Conservation (phyloP, 768 basidiomycete genomes). For the Calocera viscosa region DNA sequence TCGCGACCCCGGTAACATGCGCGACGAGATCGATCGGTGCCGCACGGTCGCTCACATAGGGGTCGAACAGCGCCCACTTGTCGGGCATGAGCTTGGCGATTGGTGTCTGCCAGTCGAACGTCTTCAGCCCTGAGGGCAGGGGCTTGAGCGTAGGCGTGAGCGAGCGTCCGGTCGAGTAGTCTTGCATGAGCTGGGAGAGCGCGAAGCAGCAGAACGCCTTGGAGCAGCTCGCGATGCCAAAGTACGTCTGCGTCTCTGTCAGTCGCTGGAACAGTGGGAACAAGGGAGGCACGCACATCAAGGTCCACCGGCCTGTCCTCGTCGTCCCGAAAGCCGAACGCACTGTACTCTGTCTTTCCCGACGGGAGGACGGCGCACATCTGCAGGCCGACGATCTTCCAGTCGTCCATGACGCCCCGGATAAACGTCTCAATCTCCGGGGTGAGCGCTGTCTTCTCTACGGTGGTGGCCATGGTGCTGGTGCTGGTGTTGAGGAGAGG, state of each 20-base stretch:
- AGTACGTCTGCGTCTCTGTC: constrained; percentile 31
- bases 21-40: constrained; percentile 32
- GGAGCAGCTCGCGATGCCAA: constrained; percentile 30
- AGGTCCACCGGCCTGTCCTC: constrained; percentile 25
- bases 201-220: constrained; percentile 33
- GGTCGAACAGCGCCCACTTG: constrained; percentile 34
- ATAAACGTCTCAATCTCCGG: constrained; percentile 9
- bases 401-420: background rate
- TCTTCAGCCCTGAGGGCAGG: constrained; percentile 25
- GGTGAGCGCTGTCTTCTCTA: background rate
- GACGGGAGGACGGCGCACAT: constrained; percentile 23
- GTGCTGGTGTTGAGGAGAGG: too few species aligned
- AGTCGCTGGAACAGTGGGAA: too few species aligned
- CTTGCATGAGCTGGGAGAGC: constrained; percentile 35
- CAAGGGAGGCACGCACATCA: constrained; percentile 24
- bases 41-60: constrained; percentile 30
- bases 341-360: constrained; percentile 24
- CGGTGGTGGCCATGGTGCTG: background rate
- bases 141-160: constrained; percentile 18
- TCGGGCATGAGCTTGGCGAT: constrained; percentile 30
- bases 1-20: constrained; percentile 30
- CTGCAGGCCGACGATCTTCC: constrained; percentile 26
- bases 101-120: constrained; percentile 31
- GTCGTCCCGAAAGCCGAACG: constrained; percentile 31
- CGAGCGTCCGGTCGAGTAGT: constrained; percentile 29